Evolutionary conservation across 495 filamentous ascomycete species (phyloP), one percentile per base, ranked within the genome.

Genomic region (Chaetomium tenue): DNA sequence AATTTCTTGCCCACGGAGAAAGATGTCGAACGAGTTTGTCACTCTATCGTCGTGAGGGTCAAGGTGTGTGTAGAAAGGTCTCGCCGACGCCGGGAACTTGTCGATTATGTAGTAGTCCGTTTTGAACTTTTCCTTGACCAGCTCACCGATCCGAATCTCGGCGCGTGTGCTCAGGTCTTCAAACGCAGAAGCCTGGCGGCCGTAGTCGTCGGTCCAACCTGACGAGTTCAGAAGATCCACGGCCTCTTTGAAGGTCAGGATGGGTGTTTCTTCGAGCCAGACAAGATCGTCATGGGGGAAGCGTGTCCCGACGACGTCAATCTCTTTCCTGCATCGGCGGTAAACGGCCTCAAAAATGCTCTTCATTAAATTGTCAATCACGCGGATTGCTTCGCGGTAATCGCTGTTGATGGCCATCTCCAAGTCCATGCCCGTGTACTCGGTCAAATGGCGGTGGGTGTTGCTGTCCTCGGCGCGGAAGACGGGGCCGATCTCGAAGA

Each of bases 381-480:
- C 84, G 15, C 85, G 81, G 55, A 97, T 80, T 30, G 93, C 91
- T 77, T 98, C 93, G 74, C 96, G 89, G 77, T 98, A 98, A 77
- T 97, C 90, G 57, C 86, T 80, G 60, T 87, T 84, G 75, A 98
- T 94, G 39, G 87, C 86, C 90, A 96, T 97, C 74, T 98, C 93
- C 58, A 97, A 83, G 84, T 98, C 93, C 61, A 98, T 83, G 71
- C 93, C 93, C 39, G 91, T 91, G 75, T 94, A 98, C 81, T 98
- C 93, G 23, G 93, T 97, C 79, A 98, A 83, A 78, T 98, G 93
- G 40, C 93, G 87, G 72, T 96, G 93, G 0, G 93, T 98, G 72
- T 98, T 96, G 75, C 91, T 95, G 76, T 98, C 92, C 78, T 98
- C 93, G 3, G 93, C 93, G 72, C 93, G 86, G 86, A 97, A 98